phyloP scores from a whole-genome alignment of 192 early-diverging fungal species.

The Podochytrium sp. region DNA sequence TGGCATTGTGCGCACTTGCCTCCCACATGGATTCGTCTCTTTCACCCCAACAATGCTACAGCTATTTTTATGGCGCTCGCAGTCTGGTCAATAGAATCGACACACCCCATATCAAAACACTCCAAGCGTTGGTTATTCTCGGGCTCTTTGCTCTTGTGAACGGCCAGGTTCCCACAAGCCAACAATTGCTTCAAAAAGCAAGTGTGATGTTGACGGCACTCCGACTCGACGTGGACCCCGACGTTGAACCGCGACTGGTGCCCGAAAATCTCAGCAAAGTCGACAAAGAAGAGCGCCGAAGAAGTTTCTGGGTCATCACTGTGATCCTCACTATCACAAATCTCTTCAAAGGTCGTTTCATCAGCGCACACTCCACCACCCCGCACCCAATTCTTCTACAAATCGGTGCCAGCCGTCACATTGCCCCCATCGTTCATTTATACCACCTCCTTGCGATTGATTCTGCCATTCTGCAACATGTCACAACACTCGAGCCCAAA shows the following conservation, averaged over 20 bases:
- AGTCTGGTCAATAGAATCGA: neutral
- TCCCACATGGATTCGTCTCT: neutral
- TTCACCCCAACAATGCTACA: neutral
- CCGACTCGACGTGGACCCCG: neutral
- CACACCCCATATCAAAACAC: neutral
- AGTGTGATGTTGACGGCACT: neutral
- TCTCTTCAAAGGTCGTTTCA: neutral
- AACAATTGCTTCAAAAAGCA: neutral
- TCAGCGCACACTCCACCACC: neutral
- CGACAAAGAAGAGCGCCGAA: neutral
- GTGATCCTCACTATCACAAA: neutral
- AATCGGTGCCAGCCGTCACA: neutral
- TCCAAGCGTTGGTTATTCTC: neutral
- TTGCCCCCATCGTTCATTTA: constrained; percentile 1
- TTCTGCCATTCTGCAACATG: neutral
- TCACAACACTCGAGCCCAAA: neutral
- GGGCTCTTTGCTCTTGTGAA: neutral
- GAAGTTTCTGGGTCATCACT: neutral
- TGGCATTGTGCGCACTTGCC: neutral
- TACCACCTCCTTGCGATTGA: neutral
- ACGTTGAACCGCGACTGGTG: neutral
- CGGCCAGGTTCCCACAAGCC: neutral
- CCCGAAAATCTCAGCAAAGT: neutral
- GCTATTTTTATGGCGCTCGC: neutral
- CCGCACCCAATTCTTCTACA: neutral